Evolutionary conservation across 495 filamentous ascomycete species (phyloP).

Genomic region (Lentithecium fluviatile): DNA sequence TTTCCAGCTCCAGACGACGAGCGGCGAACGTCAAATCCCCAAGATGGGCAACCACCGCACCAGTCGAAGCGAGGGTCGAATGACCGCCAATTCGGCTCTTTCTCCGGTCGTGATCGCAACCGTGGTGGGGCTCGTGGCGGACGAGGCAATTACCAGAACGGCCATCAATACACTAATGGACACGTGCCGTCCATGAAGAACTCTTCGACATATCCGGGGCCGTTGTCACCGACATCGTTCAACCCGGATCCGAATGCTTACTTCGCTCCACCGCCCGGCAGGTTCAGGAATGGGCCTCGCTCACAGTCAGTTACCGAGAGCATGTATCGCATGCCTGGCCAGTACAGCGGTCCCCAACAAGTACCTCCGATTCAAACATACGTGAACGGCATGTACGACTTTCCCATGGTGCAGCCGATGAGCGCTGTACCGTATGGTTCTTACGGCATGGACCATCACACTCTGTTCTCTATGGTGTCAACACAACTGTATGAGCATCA

Average conservation of each 20-base stretch:
- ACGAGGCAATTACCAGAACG: constrained; percentile 26
- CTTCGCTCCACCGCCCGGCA: constrained; percentile 15
- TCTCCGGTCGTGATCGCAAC: constrained; percentile 33
- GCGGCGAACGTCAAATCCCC: constrained; percentile 7
- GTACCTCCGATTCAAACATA: constrained; percentile 36
- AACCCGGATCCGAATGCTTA: constrained; percentile 30
- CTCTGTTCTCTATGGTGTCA: constrained; percentile 57
- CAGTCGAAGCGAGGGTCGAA: constrained; percentile 5
- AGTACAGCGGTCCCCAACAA: constrained; percentile 30
- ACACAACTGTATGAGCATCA: constrained; percentile 61
- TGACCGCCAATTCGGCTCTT: constrained; percentile 26
- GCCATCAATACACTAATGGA: constrained; percentile 36
- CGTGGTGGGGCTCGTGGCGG: constrained; percentile 37
- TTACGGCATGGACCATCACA: constrained; percentile 54
- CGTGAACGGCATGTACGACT: constrained; percentile 34
- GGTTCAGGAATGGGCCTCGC: constrained; percentile 33
- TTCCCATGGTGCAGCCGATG: constrained; percentile 56
- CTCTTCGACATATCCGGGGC: constrained; percentile 16
- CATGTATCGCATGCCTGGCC: constrained; percentile 36
- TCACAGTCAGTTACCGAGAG: constrained; percentile 41
- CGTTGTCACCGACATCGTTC: constrained; percentile 25
- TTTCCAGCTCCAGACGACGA: constrained; percentile 15
- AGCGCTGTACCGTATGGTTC: constrained; percentile 62
- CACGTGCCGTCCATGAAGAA: constrained; percentile 14
- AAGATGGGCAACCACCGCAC: constrained; percentile 18